Evolutionary conservation across 306 rosid species (phyloP).

Genomic region (Prunus padus): DNA sequence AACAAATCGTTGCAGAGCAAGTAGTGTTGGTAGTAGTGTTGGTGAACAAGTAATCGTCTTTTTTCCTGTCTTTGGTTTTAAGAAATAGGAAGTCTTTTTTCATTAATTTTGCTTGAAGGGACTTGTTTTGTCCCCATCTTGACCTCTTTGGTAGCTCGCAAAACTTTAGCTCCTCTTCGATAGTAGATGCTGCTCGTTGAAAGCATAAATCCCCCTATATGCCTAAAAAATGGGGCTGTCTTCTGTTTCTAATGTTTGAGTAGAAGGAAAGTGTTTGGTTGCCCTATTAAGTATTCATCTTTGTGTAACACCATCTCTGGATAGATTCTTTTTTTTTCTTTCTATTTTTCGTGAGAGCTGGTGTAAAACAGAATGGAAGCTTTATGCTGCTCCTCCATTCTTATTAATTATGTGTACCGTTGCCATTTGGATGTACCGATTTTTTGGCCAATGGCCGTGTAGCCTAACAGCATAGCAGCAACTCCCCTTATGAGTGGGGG

Average conservation of each 20-base stretch:
- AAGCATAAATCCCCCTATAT: background rate
- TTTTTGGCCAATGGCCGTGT: background rate
- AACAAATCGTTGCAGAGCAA: background rate
- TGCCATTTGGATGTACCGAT: background rate
- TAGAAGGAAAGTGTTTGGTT: background rate
- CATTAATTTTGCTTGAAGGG: too few relatives aligned
- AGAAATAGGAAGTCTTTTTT: background rate
- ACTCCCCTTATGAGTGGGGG: background rate
- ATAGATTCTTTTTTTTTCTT: background rate
- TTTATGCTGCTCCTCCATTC: background rate
- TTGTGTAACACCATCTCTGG: background rate
- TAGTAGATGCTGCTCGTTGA: background rate
- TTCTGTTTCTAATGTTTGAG: background rate
- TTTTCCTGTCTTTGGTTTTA: background rate
- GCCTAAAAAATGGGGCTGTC: background rate
- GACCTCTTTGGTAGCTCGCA: background rate
- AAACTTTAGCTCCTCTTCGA: background rate
- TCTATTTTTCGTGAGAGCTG: background rate
- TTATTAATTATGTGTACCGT: background rate
- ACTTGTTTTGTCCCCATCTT: background rate
- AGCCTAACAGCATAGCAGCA: background rate
- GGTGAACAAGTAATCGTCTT: background rate
- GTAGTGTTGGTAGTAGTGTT: background rate
- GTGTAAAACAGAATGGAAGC: background rate
- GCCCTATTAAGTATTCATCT: background rate